Base-by-base conservation (phyloP, 176 grass and related monocot species). In the Aegilops bicornis region DNA sequence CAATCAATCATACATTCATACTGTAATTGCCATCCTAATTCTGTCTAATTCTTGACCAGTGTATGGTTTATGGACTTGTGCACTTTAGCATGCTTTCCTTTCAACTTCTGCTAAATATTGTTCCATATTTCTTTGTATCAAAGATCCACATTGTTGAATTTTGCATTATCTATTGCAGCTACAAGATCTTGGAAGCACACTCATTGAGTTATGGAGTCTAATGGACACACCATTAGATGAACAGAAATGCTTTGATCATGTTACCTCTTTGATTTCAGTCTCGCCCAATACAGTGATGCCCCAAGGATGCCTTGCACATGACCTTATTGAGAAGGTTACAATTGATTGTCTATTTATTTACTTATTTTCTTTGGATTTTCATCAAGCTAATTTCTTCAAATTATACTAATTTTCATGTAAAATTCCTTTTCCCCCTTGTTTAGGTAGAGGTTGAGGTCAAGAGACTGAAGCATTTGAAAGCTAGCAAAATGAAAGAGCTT, bases 151-250 rank as follows among this genome's bases (percentile, higher is more conserved):
- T 47, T 19, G 39, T 24, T 76, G 70, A 82, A 68, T 16, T 42
- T 77, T 50, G 3, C 36, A 48, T 88, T 83, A 42, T 87, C 27
- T 81, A 22, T 90, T 96, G 58, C 78, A 96, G 97, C 60, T 96
- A 50, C 92, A 98, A 90, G 83, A 86, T 88, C 90, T 96, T 91
- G 94, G 90, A 8, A 85, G 87, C 74, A 86, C 88, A 67, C 88
- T 98, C 45, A 83, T 96, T 84, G 90, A 98, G 86, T 84, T 96
- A 69, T 98, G 94, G 93, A 96, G 92, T 75, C 89, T 98, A 67
- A 94, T 96, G 92, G 94, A 92, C 67, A 92, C 89, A 45, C 85
- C 93, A 69, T 29, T 54, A 16, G 85, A 91, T 82, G 97, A 96
- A 76, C 88, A 86, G 73, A 84, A 82, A 86, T 80, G 35, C 72